Percentiles rank a stretch among this genome's conserved stretches.
phyloP scores from a whole-genome alignment of 176 grass and related monocot genomes.

The Bonia amplexicaulis region DNA sequence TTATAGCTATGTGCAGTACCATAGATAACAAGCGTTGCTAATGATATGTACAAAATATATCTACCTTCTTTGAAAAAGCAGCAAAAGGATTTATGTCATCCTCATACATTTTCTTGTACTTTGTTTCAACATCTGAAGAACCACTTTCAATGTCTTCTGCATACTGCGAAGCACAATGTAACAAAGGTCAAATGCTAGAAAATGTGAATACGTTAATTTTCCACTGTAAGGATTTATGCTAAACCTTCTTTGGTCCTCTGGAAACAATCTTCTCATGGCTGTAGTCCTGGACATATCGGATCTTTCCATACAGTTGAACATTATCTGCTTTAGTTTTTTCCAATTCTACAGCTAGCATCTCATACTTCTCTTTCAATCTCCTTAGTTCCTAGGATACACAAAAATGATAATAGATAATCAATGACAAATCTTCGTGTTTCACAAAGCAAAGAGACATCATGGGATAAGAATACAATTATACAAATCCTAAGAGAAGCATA shows the following conservation, averaged over 20 bases:
- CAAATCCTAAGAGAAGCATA: slow-evolving; percentile 6
- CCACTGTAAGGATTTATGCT: not conserved
- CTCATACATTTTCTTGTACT: slow-evolving; percentile 99
- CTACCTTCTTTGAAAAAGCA: slow-evolving; percentile 95
- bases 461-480: not conserved
- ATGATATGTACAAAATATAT: not conserved
- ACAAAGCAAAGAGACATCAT: not conserved
- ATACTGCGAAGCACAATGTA: slow-evolving; percentile 46
- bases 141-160: slow-evolving; percentile 99
- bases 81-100: slow-evolving; percentile 99
- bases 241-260: slow-evolving; percentile 97
- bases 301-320: slow-evolving; percentile 95
- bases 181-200: slow-evolving; percentile 33
- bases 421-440: not conserved
- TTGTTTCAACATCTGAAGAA: slow-evolving; percentile 95
- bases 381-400: slow-evolving; percentile 71
- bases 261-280: slow-evolving; percentile 95
- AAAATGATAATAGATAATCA: slow-evolving; percentile 21
- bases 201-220: not conserved
- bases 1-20: slow-evolving; percentile 16
- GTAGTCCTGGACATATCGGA: slow-evolving; percentile 96
- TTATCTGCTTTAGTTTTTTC: slow-evolving; percentile 99
- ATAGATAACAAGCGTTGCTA: not conserved
- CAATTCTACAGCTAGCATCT: slow-evolving; percentile 79
- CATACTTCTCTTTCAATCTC: slow-evolving; percentile 87